Evolutionary conservation across 257 asterid species (phyloP).

Genomic region (Solanum stenotomum): DNA sequence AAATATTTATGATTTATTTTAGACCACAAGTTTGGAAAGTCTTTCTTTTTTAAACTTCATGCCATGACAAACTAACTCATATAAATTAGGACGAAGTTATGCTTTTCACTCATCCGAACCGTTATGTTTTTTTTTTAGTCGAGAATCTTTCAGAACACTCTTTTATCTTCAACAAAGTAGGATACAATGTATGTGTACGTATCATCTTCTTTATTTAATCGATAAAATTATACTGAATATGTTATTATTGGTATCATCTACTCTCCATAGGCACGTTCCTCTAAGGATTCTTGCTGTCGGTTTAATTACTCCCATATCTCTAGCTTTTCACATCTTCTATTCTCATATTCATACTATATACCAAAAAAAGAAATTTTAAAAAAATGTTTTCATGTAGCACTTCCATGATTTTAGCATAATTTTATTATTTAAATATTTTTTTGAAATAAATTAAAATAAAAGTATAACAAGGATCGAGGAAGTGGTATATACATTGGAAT

Average conservation of each 20-base stretch:
- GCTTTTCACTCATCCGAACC: no score
- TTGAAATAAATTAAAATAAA: not conserved
- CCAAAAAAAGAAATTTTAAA: not conserved
- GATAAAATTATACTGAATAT: not conserved
- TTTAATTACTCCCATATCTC: not conserved
- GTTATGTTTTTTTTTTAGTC: no score
- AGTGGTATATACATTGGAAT: not conserved
- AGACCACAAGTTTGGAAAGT: no score
- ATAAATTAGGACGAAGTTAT: no score
- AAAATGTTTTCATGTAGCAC: not conserved
- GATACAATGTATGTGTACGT: not conserved
- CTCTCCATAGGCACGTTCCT: conserved; percentile 1
- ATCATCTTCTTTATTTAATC: not conserved
- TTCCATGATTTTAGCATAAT: not conserved
- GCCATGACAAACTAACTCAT: no score
- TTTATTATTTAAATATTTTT: not conserved
- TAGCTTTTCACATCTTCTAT: not conserved
- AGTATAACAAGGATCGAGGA: not conserved
- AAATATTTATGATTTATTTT: no score
- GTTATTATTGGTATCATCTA: not conserved
- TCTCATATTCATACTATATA: not conserved
- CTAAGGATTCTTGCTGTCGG: conserved; percentile 38
- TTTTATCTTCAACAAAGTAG: no score
- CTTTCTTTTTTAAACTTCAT: no score
- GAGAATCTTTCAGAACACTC: no score